Percentiles rank a stretch among this genome's conserved stretches.
Conservation (phyloP, 345 rosid genomes). For the Leavenworthia alabamica region DNA sequence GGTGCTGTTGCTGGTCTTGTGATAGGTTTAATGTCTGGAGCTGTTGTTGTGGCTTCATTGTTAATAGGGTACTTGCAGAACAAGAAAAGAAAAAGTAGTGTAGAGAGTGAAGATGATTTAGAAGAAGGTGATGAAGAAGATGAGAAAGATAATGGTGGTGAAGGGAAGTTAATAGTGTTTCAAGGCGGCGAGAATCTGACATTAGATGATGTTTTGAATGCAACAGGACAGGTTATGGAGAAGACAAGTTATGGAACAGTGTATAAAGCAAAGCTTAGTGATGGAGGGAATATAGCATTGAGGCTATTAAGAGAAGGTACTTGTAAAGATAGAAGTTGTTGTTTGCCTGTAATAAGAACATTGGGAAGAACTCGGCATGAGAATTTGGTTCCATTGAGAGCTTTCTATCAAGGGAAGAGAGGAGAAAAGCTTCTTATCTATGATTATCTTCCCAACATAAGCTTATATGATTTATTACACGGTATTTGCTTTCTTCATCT, state of each 20-base stretch:
- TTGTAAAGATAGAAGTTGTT: slow-evolving; percentile 71
- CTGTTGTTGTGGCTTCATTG: slow-evolving; percentile 76
- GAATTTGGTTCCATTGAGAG: slow-evolving; percentile 86
- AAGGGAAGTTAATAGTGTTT: slow-evolving; percentile 84
- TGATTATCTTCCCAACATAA: slow-evolving; percentile 80
- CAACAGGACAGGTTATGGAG: slow-evolving; percentile 95
- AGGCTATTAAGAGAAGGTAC: slow-evolving; percentile 94
- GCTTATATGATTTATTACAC: slow-evolving; percentile 76
- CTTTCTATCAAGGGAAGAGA: slow-evolving; percentile 95
- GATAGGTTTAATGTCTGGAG: slow-evolving; percentile 87
- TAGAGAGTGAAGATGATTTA: slow-evolving; percentile 64
- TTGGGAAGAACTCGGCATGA: slow-evolving; percentile 78
- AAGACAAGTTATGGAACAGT: slow-evolving; percentile 91
- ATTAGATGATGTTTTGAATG: slow-evolving; percentile 87
- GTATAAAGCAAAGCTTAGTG: slow-evolving; percentile 90
- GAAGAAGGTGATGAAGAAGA: slow-evolving; percentile 67
- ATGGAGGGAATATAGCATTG: slow-evolving; percentile 90
- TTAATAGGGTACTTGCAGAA: slow-evolving; percentile 82
- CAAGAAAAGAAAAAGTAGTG: slow-evolving; percentile 57
- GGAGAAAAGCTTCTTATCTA: slow-evolving; percentile 97
- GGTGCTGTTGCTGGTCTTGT: slow-evolving; percentile 96
- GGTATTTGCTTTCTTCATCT: slow-evolving; percentile 35
- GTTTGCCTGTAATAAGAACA: slow-evolving; percentile 70
- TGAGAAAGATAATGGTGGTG: slow-evolving; percentile 32
- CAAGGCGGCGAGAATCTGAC: slow-evolving; percentile 97